A percentile compares a stretch with the other conserved stretches of the same genome.
Evolutionary conservation across 2,329 filamentous ascomycete species (phyloP).

Genomic region (Aspergillus niger): DNA sequence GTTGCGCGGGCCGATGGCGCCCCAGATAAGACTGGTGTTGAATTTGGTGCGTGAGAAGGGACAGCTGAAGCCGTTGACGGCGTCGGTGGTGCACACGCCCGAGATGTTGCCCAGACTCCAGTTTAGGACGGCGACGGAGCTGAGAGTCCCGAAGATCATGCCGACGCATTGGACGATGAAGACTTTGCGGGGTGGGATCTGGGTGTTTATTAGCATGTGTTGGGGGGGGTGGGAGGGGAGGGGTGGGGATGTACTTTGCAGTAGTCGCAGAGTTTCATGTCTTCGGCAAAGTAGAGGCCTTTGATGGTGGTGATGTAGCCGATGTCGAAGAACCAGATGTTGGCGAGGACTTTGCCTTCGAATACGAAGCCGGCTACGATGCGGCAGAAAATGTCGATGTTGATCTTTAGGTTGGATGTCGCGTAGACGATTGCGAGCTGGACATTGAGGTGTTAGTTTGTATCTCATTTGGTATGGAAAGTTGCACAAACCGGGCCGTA

Average conservation of each 20-base stretch:
- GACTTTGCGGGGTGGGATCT: slow-evolving; percentile 47
- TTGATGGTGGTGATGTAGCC: slow-evolving; percentile 32
- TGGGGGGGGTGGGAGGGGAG: background rate
- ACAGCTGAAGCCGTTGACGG: slow-evolving; percentile 60
- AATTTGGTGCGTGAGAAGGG: slow-evolving; percentile 60
- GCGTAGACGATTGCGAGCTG: slow-evolving; percentile 30
- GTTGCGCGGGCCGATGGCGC: slow-evolving; percentile 66
- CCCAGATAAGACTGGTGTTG: slow-evolving; percentile 70
- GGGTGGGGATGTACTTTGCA: slow-evolving; percentile 17
- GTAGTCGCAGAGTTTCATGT: slow-evolving; percentile 33
- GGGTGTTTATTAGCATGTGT: slow-evolving; percentile 27
- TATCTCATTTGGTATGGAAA: background rate
- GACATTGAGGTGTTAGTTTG: background rate
- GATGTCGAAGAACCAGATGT: slow-evolving; percentile 31
- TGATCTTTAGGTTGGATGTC: slow-evolving; percentile 31
- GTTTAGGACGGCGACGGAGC: slow-evolving; percentile 48
- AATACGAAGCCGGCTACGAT: slow-evolving; percentile 35
- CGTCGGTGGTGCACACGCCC: slow-evolving; percentile 54
- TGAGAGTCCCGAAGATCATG: slow-evolving; percentile 48
- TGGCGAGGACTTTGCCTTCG: slow-evolving; percentile 35
- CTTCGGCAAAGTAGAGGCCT: slow-evolving; percentile 29
- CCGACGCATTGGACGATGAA: slow-evolving; percentile 53
- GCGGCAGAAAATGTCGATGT: slow-evolving; percentile 32
- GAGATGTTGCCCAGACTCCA: slow-evolving; percentile 49
- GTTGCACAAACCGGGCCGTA: slow-evolving; percentile 24